Conservation (phyloP, 768 basidiomycete genomes). For the Rhodotorula graminis region DNA sequence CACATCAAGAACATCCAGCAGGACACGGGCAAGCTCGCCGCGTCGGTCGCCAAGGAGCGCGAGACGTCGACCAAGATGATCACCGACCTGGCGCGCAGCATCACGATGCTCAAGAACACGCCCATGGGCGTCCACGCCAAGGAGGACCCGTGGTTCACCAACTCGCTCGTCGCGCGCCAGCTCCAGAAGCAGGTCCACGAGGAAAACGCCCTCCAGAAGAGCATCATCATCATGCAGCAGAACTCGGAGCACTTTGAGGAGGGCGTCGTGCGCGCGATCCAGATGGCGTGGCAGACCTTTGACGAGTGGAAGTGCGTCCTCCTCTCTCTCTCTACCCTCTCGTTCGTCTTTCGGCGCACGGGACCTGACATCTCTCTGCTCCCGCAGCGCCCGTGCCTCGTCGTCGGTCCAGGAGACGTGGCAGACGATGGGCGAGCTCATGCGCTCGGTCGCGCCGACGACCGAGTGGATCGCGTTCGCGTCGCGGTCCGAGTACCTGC, state of each 20-base stretch:
- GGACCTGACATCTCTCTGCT: background rate
- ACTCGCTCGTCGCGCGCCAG: slow-evolving; percentile 68
- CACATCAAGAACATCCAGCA: slow-evolving; percentile 65
- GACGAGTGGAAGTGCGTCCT: slow-evolving; percentile 58
- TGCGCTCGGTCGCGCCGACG: slow-evolving; percentile 64
- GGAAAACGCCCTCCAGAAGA: slow-evolving; percentile 96
- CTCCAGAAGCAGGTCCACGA: slow-evolving; percentile 80
- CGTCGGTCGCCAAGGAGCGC: slow-evolving; percentile 82
- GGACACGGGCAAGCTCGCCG: slow-evolving; percentile 45
- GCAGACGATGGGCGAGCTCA: slow-evolving; percentile 62
- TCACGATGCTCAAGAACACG: slow-evolving; percentile 91
- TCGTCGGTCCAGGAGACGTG: slow-evolving; percentile 69
- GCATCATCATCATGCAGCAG: slow-evolving; percentile 92
- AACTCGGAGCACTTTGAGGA: slow-evolving; percentile 96
- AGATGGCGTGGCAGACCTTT: slow-evolving; percentile 95
- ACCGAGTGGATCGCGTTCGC: slow-evolving; percentile 92
- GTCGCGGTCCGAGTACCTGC: slow-evolving; percentile 84
- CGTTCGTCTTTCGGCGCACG: background rate
- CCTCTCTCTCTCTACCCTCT: background rate
- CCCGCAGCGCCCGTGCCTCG: slow-evolving; percentile 57
- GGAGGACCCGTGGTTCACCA: slow-evolving; percentile 68
- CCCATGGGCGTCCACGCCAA: slow-evolving; percentile 76
- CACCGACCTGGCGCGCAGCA: slow-evolving; percentile 75
- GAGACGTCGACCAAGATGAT: slow-evolving; percentile 79
- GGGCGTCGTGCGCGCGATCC: slow-evolving; percentile 87